These are phyloP conservation scores for Lophiotrema nucula DNA, from an alignment of 495 filamentous ascomycete species.

Conservation along the genomic window DNA sequence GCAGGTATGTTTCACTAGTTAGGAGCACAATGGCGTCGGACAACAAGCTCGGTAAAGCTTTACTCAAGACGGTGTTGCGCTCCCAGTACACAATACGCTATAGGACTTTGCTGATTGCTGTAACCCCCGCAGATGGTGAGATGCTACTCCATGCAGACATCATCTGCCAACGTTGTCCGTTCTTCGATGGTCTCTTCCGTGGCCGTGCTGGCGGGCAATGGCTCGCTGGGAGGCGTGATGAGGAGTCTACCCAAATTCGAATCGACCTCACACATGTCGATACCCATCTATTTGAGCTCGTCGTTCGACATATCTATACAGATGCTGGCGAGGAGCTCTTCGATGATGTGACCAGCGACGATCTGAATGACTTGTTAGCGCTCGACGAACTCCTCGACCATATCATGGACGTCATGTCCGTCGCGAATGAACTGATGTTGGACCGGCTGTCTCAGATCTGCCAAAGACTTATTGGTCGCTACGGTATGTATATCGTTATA, in stretches of 20 bases:
- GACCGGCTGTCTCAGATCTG: conserved; percentile 86
- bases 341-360: conserved; percentile 66
- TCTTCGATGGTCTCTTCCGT: conserved; percentile 85
- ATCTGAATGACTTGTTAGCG: conserved; percentile 75
- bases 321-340: conserved; percentile 81
- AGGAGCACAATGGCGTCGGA: too few species aligned
- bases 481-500: conserved; percentile 54
- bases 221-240: conserved; percentile 69
- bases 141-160: conserved; percentile 72
- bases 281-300: conserved; percentile 68
- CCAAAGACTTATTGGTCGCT: conserved; percentile 81
- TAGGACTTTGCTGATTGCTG: too few species aligned
- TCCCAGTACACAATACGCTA: too few species aligned
- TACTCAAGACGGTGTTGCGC: too few species aligned
- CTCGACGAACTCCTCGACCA: conserved; percentile 83
- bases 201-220: conserved; percentile 81
- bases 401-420: conserved; percentile 86
- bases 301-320: conserved; percentile 78
- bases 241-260: conserved; percentile 49
- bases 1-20: too few species aligned
- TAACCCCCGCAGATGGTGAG: too few species aligned
- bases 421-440: conserved; percentile 92
- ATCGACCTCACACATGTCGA: conserved; percentile 84
- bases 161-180: conserved; percentile 81
- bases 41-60: too few species aligned